Percentiles rank a stretch among this genome's conserved stretches.
phyloP scores from a whole-genome alignment of 2,329 filamentous ascomycete species.

The Colletotrichum kahawae region DNA sequence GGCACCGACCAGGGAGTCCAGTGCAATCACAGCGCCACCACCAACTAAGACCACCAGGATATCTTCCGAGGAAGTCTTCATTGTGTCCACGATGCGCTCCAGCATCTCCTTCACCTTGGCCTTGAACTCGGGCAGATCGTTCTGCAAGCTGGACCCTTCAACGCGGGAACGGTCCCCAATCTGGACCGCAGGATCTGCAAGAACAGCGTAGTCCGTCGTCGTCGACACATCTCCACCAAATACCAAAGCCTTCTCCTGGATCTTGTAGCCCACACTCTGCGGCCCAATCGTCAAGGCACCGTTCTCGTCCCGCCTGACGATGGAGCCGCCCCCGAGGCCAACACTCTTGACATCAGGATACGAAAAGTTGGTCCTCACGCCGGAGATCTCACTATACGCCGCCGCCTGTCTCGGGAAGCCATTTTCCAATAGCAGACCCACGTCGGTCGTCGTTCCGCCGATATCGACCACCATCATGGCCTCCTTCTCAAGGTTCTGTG shows the following conservation, averaged over 20 bases:
- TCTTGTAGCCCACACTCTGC: not conserved
- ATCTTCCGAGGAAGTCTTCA: constrained; percentile 66
- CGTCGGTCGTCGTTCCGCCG: constrained; percentile 25
- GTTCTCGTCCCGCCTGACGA: not conserved
- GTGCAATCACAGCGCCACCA: constrained; percentile 40
- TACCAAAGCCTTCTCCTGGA: not conserved
- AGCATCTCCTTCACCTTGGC: not conserved
- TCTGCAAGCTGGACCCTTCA: not conserved
- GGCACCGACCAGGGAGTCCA: constrained; percentile 58
- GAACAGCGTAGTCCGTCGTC: not conserved
- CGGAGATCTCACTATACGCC: constrained; percentile 65
- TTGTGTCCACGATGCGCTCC: constrained; percentile 36
- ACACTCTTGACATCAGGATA: constrained; percentile 57
- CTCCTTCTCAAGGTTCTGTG: not conserved
- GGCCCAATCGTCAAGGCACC: not conserved
- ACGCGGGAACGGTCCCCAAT: not conserved
- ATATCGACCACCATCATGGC: not conserved
- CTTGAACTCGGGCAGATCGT: not conserved
- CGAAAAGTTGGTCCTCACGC: constrained; percentile 66
- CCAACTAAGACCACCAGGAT: constrained; percentile 67
- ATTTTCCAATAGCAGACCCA: constrained; percentile 63
- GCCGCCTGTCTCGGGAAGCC: constrained; percentile 69
- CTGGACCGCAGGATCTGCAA: not conserved
- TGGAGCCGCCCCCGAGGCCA: not conserved
- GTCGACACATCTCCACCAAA: not conserved